Conservation (phyloP, 495 filamentous ascomycete genomes). For the Staphylotrichum longicolle region DNA sequence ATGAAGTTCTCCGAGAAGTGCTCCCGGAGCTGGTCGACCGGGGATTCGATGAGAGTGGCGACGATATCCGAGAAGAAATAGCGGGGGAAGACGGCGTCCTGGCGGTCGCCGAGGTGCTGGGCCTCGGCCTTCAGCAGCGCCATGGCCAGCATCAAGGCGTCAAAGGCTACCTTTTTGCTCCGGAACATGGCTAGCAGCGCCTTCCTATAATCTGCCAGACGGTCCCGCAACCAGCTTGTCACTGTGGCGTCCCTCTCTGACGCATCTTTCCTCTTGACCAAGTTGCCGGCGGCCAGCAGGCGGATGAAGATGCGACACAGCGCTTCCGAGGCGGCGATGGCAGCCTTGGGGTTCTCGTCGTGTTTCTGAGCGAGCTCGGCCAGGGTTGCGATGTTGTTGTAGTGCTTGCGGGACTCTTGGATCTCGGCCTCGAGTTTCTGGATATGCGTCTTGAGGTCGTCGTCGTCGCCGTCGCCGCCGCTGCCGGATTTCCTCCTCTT, state of each 20-base stretch:
- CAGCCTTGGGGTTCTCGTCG: constrained; percentile 36
- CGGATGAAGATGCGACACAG: constrained; percentile 87
- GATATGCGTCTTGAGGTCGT: constrained; percentile 55
- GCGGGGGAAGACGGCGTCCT: constrained; percentile 63
- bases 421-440: constrained; percentile 72
- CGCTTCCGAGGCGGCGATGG: constrained; percentile 66
- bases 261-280: constrained; percentile 60
- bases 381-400: constrained; percentile 84
- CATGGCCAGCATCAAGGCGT: constrained; percentile 76
- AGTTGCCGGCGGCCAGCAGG: constrained; percentile 70
- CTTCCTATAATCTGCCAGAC: constrained; percentile 65
- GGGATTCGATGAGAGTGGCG: constrained; percentile 56
- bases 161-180: constrained; percentile 51
- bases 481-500: constrained; percentile 49
- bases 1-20: constrained; percentile 77
- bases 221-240: constrained; percentile 72
- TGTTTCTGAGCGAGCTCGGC: constrained; percentile 55
- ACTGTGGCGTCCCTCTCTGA: constrained; percentile 73
- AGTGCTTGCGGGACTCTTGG: constrained; percentile 78
- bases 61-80: constrained; percentile 63
- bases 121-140: constrained; percentile 75
- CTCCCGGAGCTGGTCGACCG: constrained; percentile 55
- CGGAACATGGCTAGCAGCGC: constrained; percentile 55
- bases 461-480: constrained; percentile 37
- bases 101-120: constrained; percentile 56